These are phyloP conservation scores for Prillingera fragicola DNA, from an alignment of 1,284 basidiomycete genomes.

Conservation along the genomic window DNA sequence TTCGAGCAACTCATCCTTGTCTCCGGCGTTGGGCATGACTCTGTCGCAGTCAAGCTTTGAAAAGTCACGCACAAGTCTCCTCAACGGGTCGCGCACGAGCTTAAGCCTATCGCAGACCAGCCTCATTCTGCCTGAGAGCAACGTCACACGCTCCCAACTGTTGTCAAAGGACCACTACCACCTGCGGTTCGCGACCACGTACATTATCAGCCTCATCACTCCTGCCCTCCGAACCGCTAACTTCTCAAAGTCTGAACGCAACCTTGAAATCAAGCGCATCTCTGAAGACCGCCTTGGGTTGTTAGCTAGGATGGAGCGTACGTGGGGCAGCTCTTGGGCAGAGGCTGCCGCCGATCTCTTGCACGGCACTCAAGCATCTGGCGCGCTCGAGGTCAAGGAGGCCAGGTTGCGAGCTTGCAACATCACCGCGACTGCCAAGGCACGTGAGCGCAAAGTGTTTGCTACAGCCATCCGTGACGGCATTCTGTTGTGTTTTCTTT, in stretches of 20 bases:
- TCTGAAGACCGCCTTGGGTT: conserved; percentile 62
- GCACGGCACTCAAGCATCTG: conserved; percentile 12
- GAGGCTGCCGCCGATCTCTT: conserved; percentile 22
- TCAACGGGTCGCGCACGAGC: conserved; percentile 9
- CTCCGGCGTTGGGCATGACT: conserved; percentile 5
- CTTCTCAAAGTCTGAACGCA: conserved; percentile 27
- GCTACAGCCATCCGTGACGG: conserved; percentile 72
- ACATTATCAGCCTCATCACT: conserved; percentile 36
- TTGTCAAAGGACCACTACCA: conserved; percentile 41
- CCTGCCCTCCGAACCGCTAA: conserved; percentile 27
- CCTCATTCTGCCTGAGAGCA: conserved; percentile 9
- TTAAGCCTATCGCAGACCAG: conserved; percentile 14
- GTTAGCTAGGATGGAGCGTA: conserved; percentile 61
- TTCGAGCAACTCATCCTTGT: conserved; percentile 3
- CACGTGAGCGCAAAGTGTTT: conserved; percentile 64
- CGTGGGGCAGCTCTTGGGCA: conserved; percentile 60
- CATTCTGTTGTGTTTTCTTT: conserved; percentile 67
- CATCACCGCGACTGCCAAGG: conserved; percentile 58
- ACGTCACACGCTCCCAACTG: conserved; percentile 5
- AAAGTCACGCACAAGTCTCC: not conserved
- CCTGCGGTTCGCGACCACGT: conserved; percentile 38
- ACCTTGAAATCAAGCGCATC: conserved; percentile 50
- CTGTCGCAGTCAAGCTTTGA: conserved; percentile 4
- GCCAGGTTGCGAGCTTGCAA: conserved; percentile 46
- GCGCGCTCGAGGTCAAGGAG: conserved; percentile 37